A percentile compares a stretch with the other conserved stretches of the same genome.
Conservation (phyloP, 352 stramenopile genomes). For the Phytopythium boreale region DNA sequence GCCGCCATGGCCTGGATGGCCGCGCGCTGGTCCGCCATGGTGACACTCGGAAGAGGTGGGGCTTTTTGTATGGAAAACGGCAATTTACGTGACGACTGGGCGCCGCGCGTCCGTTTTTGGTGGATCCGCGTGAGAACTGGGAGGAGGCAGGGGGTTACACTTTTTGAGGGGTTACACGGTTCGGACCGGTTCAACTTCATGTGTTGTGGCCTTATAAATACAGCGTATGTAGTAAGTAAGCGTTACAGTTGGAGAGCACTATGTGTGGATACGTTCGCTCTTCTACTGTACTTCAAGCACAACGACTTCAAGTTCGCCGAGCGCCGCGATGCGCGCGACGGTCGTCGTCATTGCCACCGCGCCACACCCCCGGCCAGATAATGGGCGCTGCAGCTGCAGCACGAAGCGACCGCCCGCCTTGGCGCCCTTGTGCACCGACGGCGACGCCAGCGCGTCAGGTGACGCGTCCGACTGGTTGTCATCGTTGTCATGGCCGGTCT, state of each 20-base stretch:
- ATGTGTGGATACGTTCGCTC: neutral
- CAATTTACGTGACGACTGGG: neutral
- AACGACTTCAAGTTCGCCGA: neutral
- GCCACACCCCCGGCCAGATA: neutral
- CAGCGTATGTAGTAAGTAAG: neutral
- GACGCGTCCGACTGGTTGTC: neutral
- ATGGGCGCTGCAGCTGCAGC: neutral
- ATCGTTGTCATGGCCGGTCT: neutral
- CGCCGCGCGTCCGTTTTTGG: conserved; percentile 1
- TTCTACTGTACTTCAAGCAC: neutral
- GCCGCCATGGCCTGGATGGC: conserved; percentile 1
- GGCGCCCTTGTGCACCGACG: neutral
- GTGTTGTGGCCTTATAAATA: neutral
- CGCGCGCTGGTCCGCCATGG: neutral
- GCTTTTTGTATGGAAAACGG: neutral
- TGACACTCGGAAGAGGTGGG: too few species aligned
- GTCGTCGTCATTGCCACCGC: neutral
- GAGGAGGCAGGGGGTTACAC: too few species aligned
- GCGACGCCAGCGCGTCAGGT: too few species aligned
- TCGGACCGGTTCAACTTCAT: too few species aligned
- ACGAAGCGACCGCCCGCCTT: neutral
- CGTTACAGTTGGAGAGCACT: neutral
- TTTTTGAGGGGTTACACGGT: too few species aligned
- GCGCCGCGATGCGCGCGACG: neutral
- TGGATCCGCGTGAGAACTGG: neutral